A percentile compares a stretch with the other conserved stretches of the same genome.
phyloP scores from a whole-genome alignment of 495 filamentous ascomycete species.

The Annulohypoxylon moriforme region DNA sequence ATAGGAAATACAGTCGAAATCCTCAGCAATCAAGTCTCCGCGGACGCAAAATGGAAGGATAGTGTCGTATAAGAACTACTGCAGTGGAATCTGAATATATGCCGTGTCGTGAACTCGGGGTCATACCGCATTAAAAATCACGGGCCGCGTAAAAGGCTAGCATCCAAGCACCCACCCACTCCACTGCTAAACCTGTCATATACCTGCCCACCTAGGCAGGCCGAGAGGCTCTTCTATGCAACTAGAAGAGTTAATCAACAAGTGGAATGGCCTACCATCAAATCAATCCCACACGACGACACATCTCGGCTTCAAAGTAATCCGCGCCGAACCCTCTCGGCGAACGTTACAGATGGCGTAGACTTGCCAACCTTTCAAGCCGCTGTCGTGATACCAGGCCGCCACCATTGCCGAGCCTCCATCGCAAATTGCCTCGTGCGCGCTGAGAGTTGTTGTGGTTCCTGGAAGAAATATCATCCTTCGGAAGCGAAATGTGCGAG shows the following conservation, averaged over 20 bases:
- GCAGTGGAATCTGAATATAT: background rate
- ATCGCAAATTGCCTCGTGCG: background rate
- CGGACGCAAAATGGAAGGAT: background rate
- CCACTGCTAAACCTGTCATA: background rate
- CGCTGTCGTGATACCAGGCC: constrained; percentile 18
- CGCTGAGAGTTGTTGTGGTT: constrained; percentile 18
- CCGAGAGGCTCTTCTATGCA: background rate
- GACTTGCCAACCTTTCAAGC: background rate
- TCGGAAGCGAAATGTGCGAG: constrained; percentile 20
- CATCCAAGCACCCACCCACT: background rate
- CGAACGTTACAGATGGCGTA: constrained; percentile 1
- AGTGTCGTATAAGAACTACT: background rate
- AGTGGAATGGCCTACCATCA: background rate
- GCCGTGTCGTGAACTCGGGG: background rate
- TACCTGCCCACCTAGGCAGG: background rate
- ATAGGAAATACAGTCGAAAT: background rate
- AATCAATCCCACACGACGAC: background rate
- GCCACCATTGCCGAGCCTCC: constrained; percentile 22
- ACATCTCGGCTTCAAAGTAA: background rate
- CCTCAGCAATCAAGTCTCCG: background rate
- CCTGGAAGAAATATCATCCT: constrained; percentile 22
- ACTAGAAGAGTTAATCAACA: background rate
- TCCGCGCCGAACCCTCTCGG: background rate
- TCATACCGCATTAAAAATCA: background rate
- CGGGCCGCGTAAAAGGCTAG: background rate